Base-by-base conservation (phyloP, 768 basidiomycete genomes). In the Nevesoporus exiguus region DNA sequence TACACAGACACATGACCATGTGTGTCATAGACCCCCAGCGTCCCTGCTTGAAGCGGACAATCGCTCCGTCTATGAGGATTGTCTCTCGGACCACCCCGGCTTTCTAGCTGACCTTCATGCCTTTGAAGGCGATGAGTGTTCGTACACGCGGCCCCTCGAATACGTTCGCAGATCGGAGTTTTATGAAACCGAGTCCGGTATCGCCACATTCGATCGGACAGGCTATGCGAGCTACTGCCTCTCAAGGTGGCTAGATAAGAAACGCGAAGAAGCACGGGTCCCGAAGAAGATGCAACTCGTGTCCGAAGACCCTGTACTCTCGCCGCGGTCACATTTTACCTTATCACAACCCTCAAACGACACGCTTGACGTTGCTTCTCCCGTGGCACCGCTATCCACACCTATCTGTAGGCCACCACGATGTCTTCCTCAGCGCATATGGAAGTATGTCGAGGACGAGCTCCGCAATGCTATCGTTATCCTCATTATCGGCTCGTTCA, bases 1-100 rank as follows among this genome's bases (percentile, higher is more conserved):
- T 36, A 36, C 33, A 15, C 39, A 71, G 68, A 56, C 48, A 34
- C 48, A 25, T 21, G 54, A 48, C 30, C 47, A 58, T 21, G 31
- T 47, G 5, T 40, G 17, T 29, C 25, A 17, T 27, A 30, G 48
- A 6, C 11, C 25, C 13, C 17, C 44, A 10, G 37, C 60, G 15
- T 42, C 56, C 5, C 14, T 25, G 19, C 37, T 25, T 17, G 56
- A 59, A 43, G 24, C 46, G 37, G 68, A 70, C 37, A 41, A 45
- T 14, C 30, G 9, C 8, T 70, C 70, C 11, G 41, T 68, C 15
- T 70, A 70, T 33, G 68, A 71, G 47, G 68, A 70, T 13, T 70
- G 66, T 51, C 52, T 64, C 11, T 61, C 62, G 7, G 56, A 62
- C 17, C 41, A 65, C 55, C 54, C 60, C 3, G 55, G 51, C 1